Percentiles rank a stretch among this genome's conserved stretches.
These are phyloP conservation scores for Skeletonema marinoi DNA, from an alignment of 108 stramenopile genomes.

Conservation along the genomic window DNA sequence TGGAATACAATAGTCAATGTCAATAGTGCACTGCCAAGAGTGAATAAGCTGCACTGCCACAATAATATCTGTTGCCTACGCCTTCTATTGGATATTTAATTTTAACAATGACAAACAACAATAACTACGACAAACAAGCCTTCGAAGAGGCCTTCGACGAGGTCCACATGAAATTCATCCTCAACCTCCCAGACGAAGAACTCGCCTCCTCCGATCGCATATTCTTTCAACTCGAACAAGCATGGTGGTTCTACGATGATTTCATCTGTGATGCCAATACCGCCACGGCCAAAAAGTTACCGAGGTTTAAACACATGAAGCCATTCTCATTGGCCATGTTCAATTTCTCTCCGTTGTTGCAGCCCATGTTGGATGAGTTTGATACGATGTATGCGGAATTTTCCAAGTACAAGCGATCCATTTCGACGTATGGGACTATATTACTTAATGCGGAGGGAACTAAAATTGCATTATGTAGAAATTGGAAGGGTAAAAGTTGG, in stretches of 20 bases:
- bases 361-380: conserved; percentile 53
- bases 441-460: conserved; percentile 61
- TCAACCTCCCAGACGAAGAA: conserved; percentile 84
- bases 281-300: neutral
- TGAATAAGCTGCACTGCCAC: no score
- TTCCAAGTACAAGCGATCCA: conserved; percentile 70
- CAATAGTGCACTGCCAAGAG: no score
- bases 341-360: conserved; percentile 62
- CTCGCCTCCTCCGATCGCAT: conserved; percentile 73
- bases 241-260: conserved; percentile 94
- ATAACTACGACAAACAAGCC: conserved; percentile 25
- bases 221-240: conserved; percentile 93
- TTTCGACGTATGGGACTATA: conserved; percentile 86
- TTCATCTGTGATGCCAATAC: conserved; percentile 66
- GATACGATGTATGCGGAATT: conserved; percentile 75
- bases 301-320: conserved; percentile 63
- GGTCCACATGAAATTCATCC: conserved; percentile 86
- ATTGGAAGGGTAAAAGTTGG: conserved; percentile 73
- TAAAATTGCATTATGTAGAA: conserved; percentile 63
- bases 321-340: conserved; percentile 78
- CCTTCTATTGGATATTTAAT: no score
- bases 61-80: no score
- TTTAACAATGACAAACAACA: neutral
- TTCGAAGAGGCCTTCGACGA: conserved; percentile 84
- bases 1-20: no score